Base-by-base conservation (phyloP, 2,329 filamentous ascomycete species). In the Hypoxylon sp. region DNA sequence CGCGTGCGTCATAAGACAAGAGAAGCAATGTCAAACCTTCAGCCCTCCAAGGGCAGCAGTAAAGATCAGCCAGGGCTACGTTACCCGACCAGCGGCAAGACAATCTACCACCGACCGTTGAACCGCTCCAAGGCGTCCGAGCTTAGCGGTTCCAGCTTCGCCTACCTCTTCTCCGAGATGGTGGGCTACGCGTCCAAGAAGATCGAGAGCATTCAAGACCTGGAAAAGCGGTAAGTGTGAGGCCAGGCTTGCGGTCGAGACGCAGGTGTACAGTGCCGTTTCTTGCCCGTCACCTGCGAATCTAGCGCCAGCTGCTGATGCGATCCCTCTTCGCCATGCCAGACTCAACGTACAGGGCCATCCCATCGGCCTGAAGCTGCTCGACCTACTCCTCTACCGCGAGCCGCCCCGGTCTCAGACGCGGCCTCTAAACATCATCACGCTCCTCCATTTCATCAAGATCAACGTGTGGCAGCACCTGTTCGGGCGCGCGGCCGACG, bases 161-260 rank as follows among this genome's bases (percentile, higher is more conserved):
- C 95, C 37, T 98, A 96, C 75, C 82, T 99, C 57, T 98, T 99
- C 74, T 88, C 89, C 59, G 94, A 97, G 79, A 97, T 98, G 90
- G 93, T 99, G 46, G 88, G 87, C 70, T 98, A 98, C 76, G 94
- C 95, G 67, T 95, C 98, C 75, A 84, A 88, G 70, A 84, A 91
- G 61, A 94, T 97, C 51, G 95, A 90, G 66, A 93, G 92, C 5
- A 96, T 99, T 58, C 89, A 94, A 69, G 95, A 98, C 75, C 81
- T 99, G 15, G 95, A 99, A 75, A 91, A 93, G 78, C 83, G 90
- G 92, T 96, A 77, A 53, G 80, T 68, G 21, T 68, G 17, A 29
- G 3, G 18, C 26, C 5, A 37, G 13, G 24, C 23, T 18, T 23
- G 26, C 18, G 9, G 23, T 10, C 10, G 5, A 23, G 9, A 10